Conservation (phyloP, 2,329 filamentous ascomycete species). For the Arthrinium phaeospermum region DNA sequence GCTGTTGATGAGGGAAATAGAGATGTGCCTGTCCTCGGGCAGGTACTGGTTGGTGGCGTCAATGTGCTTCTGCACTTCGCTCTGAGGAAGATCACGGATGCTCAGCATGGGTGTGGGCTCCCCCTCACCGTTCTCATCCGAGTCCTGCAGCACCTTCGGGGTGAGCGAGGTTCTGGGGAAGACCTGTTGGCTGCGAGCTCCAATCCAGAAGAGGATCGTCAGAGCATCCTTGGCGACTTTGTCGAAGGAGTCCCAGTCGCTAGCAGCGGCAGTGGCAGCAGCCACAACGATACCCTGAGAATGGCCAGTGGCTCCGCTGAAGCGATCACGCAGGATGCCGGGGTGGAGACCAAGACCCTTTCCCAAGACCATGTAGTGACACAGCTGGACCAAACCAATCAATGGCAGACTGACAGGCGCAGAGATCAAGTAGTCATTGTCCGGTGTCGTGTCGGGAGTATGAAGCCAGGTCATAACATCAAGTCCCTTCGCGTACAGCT, state of each 20-base stretch:
- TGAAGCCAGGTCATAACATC: conserved; percentile 95
- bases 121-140: conserved; percentile 93
- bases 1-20: conserved; percentile 95
- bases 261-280: conserved; percentile 86
- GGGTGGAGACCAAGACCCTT: conserved; percentile 89
- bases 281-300: conserved; percentile 96
- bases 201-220: conserved; percentile 98
- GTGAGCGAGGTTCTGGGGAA: conserved; percentile 95
- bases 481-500: conserved; percentile 96
- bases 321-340: conserved; percentile 81
- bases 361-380: conserved; percentile 94
- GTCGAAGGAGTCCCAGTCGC: conserved; percentile 91
- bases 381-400: conserved; percentile 94
- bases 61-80: conserved; percentile 94
- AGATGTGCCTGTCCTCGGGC: conserved; percentile 89
- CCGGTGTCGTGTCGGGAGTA: conserved; percentile 86
- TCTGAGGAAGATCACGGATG: conserved; percentile 87
- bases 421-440: conserved; percentile 92
- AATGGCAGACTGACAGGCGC: conserved; percentile 94
- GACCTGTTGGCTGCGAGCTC: conserved; percentile 93
- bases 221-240: conserved; percentile 80
- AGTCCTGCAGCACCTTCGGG: conserved; percentile 89
- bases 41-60: conserved; percentile 97
- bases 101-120: conserved; percentile 96
- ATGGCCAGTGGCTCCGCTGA: conserved; percentile 91